Conservation (phyloP, 495 filamentous ascomycete species). For the Daldinia caldariorum region DNA sequence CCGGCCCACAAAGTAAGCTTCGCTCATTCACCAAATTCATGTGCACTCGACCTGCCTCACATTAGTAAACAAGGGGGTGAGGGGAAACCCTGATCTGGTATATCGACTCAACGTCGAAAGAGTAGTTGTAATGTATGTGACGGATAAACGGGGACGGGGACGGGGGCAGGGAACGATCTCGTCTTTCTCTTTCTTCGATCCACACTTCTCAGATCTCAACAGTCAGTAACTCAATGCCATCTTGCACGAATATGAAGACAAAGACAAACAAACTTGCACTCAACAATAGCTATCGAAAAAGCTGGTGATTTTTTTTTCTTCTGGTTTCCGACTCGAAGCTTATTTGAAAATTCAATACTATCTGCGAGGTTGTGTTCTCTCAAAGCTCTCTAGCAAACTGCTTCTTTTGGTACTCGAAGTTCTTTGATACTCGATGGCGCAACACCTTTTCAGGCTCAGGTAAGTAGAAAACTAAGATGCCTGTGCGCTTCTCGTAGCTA, state of each 20-base stretch:
- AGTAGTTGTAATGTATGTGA: conserved; percentile 25
- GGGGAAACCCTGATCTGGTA: conserved; percentile 31
- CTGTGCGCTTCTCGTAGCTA: conserved; percentile 38
- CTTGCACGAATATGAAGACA: conserved; percentile 26
- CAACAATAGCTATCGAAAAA: conserved; percentile 22
- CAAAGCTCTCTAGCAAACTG: conserved; percentile 44
- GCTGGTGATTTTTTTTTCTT: neutral
- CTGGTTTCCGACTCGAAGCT: conserved; percentile 43
- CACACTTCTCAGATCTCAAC: conserved; percentile 28
- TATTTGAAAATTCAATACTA: conserved; percentile 49
- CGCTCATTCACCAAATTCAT: neutral
- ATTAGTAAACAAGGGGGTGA: conserved; percentile 42
- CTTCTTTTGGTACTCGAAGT: conserved; percentile 38
- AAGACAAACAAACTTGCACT: conserved; percentile 34
- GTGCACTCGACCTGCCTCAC: conserved; percentile 35
- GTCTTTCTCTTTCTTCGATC: conserved; percentile 20
- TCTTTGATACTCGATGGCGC: conserved; percentile 46
- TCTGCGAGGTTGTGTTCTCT: conserved; percentile 46
- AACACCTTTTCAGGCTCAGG: conserved; percentile 48
- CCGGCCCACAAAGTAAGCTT: conserved; percentile 17
- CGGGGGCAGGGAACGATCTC: conserved; percentile 11
- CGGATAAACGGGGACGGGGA: conserved; percentile 8
- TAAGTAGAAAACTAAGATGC: conserved; percentile 35
- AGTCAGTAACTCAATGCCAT: conserved; percentile 37
- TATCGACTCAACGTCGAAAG: conserved; percentile 13